Evolutionary conservation across 345 rosid species (phyloP), one percentile per base, ranked within the genome.

Genomic region (Gossypium rotundifolium): DNA sequence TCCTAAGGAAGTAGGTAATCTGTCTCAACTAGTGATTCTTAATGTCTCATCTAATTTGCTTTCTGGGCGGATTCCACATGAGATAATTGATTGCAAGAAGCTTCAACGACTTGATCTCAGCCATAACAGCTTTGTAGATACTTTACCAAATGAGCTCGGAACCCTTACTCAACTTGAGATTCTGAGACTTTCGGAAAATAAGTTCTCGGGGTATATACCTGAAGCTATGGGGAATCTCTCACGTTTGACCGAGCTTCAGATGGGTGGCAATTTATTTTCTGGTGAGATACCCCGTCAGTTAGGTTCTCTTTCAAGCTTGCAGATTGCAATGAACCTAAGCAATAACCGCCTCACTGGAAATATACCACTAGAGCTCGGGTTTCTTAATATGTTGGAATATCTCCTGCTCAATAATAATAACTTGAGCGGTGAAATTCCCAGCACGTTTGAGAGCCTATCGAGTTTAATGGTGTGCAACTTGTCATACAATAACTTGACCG

Each of bases 41-140:
- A 95, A 95, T 79, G 73, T 93, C 76, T 95, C 99, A 0, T 87
- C 88, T 17, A 95, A 95, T 83, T 80, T 80, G 51, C 85, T 95
- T 71, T 80, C 82, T 0, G 98, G 99, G 70, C 72, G 16, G 55
- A 80, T 95, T 70, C 99, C 97, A 10, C 79, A 80, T 2, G 91
- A 88, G 61, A 89, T 95, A 62, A 84, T 90, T 52, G 82, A 82
- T 80, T 93, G 98, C 83, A 82, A 54, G 83, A 88, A 78, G 91
- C 98, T 95, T 81, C 98, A 95, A 80, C 88, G 97, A 11, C 91
- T 95, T 72, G 99, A 95, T 86, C 81, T 95, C 70, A 90, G 94
- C 80, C 64, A 61, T 42, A 95, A 95, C 80, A 79, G 78, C 68
- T 95, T 95, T 63, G 72, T 83, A 0, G 92, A 86, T 58, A 74